Conservation (phyloP, 129 eudicot genomes). For the Logfia minima region DNA sequence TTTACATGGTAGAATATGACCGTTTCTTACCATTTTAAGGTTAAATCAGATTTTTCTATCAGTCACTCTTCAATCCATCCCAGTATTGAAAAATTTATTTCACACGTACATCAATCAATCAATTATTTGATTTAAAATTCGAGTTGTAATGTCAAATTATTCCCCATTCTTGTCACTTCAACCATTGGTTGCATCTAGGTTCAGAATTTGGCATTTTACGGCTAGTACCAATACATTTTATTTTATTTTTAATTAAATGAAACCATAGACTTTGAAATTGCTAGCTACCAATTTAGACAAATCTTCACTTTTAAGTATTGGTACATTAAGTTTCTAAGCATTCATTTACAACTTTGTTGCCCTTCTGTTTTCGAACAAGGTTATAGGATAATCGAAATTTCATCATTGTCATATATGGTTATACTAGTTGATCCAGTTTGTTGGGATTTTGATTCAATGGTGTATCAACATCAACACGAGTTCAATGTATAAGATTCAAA, state of each 20-base stretch:
- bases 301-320: not conserved
- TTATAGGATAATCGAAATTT: not conserved
- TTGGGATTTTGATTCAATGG: not conserved
- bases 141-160: conserved; percentile 3
- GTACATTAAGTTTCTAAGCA: too few species aligned
- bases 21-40: not conserved
- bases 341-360: too few species aligned
- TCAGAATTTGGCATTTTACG: not conserved
- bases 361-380: too few species aligned
- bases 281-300: conserved; percentile 10
- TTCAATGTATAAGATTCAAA: not conserved
- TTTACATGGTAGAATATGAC: not conserved
- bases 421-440: not conserved
- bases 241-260: not conserved
- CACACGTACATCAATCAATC: not conserved
- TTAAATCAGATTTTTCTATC: not conserved
- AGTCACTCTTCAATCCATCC: not conserved
- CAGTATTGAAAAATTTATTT: not conserved
- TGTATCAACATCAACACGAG: conserved; percentile 1
- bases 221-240: not conserved
- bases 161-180: conserved; percentile 19
- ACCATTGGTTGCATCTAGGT: not conserved
- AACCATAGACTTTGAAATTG: not conserved
- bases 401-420: not conserved
- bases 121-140: too few species aligned